A percentile compares a stretch with the other conserved stretches of the same genome.
Conservation (phyloP, 768 basidiomycete species). For the Infundibulicybe gibba region DNA sequence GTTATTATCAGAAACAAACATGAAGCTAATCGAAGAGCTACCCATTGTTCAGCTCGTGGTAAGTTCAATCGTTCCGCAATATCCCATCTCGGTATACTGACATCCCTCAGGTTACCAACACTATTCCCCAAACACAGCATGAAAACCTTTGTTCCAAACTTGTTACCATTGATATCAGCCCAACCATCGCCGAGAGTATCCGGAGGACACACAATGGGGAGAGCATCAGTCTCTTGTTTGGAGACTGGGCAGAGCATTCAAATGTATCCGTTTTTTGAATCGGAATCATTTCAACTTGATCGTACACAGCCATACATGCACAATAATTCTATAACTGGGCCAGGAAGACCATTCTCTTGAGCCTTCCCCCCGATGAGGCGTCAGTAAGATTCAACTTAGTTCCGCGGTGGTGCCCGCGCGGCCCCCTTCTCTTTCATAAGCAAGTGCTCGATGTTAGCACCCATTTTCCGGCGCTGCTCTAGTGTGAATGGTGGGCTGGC, state of each 20-base stretch:
- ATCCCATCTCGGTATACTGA: background rate
- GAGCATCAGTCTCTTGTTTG: conserved; percentile 85
- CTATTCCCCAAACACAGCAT: conserved; percentile 81
- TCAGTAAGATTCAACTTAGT: background rate
- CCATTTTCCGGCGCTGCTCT: conserved; percentile 60
- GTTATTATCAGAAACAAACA: conserved; percentile 73
- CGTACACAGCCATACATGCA: too few relatives aligned
- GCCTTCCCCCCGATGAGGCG: too few relatives aligned
- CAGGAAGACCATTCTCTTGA: too few relatives aligned
- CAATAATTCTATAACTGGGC: too few relatives aligned
- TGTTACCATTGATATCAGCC: conserved; percentile 85
- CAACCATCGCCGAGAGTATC: conserved; percentile 94
- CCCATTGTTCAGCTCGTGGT: conserved; percentile 88
- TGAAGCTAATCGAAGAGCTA: conserved; percentile 62
- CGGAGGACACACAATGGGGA: conserved; percentile 93
- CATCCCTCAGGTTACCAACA: conserved; percentile 79
- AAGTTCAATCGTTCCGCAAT: too few relatives aligned
- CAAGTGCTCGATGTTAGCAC: conserved; percentile 56
- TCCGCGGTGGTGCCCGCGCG: conserved; percentile 52
- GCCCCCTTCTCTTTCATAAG: conserved; percentile 64
- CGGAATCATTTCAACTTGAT: too few relatives aligned
- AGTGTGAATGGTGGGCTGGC: conserved; percentile 42
- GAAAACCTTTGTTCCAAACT: conserved; percentile 66
- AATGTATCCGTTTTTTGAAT: conserved; percentile 26
- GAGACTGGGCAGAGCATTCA: conserved; percentile 68